Conservation (phyloP, 768 basidiomycete genomes). For the Boletus vermiculosoides region DNA sequence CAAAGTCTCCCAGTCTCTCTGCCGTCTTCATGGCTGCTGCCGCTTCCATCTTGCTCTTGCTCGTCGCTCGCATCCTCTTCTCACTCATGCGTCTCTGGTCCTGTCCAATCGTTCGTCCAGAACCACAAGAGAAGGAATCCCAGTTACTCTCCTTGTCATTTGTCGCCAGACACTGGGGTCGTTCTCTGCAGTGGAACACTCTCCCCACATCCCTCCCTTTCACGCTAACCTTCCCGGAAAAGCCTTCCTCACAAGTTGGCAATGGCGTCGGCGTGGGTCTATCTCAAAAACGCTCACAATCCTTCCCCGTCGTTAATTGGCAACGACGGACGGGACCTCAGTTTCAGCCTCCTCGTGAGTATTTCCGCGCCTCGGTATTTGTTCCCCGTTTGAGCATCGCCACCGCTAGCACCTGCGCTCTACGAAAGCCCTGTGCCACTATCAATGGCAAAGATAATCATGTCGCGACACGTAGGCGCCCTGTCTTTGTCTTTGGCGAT, state of each 20-base stretch:
- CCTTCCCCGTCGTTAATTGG: conserved; percentile 24
- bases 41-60: conserved; percentile 27
- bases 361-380: background rate
- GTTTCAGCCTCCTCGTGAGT: conserved; percentile 35
- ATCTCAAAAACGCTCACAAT: conserved; percentile 12
- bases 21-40: conserved; percentile 33
- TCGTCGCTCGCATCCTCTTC: conserved; percentile 33
- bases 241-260: conserved; percentile 12
- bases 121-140: conserved; percentile 17
- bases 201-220: conserved; percentile 32
- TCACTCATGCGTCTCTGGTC: conserved; percentile 28
- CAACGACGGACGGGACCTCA: conserved; percentile 21
- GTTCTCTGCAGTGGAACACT: conserved; percentile 26
- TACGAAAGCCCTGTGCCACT: conserved; percentile 44
- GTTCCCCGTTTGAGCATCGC: background rate
- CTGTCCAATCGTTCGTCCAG: conserved; percentile 16
- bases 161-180: conserved; percentile 12
- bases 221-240: conserved; percentile 22
- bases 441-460: conserved; percentile 53
- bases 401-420: conserved; percentile 38
- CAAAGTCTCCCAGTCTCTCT: conserved; percentile 30
- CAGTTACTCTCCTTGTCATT: background rate
- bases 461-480: conserved; percentile 48
- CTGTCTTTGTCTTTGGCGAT: conserved; percentile 1
- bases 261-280: conserved; percentile 5